These are phyloP conservation scores for Alopecurus myosuroides DNA, from an alignment of 176 grass and related monocot genomes.

Conservation along the genomic window DNA sequence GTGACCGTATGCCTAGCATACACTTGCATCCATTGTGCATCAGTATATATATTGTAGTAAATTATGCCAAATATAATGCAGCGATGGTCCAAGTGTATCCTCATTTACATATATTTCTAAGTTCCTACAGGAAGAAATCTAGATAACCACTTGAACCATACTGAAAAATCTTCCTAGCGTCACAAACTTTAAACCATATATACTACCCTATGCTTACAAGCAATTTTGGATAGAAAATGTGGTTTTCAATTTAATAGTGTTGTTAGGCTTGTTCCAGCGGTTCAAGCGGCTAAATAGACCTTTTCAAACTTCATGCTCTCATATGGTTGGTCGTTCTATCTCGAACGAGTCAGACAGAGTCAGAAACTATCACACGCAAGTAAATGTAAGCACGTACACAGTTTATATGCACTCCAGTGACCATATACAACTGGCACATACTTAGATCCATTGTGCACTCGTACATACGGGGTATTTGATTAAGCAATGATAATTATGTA, in stretches of 20 bases:
- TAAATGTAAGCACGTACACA: not conserved
- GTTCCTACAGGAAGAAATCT: not conserved
- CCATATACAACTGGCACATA: not conserved
- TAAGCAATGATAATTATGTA: not conserved
- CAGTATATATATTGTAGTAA: not conserved
- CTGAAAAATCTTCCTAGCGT: not conserved
- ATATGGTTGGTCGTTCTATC: not conserved
- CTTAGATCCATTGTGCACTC: not conserved
- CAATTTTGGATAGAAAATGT: too few relatives aligned
- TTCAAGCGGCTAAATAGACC: not conserved
- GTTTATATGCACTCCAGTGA: not conserved
- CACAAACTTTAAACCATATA: not conserved
- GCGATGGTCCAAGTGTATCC: not conserved
- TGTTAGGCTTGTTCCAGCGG: not conserved
- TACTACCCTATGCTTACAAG: not conserved
- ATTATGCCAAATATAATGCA: not conserved
- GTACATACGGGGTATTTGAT: not conserved
- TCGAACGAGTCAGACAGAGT: not conserved
- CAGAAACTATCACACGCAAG: not conserved
- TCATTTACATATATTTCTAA: not conserved
- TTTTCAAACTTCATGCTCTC: not conserved
- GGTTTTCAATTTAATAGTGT: not conserved
- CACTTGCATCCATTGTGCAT: not conserved
- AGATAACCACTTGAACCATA: not conserved
- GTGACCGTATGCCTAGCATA: not conserved